Percentiles rank a stretch among this genome's conserved stretches.
phyloP scores from a whole-genome alignment of 1,284 basidiomycete genomes.

The Binderoboletus segoi region DNA sequence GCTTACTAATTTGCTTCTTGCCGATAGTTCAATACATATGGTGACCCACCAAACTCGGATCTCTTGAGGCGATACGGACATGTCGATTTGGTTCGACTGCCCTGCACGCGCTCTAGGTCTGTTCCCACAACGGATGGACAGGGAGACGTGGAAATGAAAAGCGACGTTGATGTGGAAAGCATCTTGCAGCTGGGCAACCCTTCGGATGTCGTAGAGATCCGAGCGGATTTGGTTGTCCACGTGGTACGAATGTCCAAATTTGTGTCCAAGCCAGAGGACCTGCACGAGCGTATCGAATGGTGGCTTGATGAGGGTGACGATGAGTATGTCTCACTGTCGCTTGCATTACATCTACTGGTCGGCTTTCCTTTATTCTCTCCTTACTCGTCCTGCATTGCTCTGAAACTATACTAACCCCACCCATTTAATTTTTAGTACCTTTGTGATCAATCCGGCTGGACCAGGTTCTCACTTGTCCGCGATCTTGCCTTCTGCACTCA shows the following conservation, averaged over 20 bases:
- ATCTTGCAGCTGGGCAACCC: constrained; percentile 60
- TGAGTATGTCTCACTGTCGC: constrained; percentile 63
- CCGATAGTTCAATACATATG: constrained; percentile 93
- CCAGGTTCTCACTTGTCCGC: constrained; percentile 39
- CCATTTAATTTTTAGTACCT: constrained; percentile 12
- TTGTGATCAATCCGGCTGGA: constrained; percentile 18
- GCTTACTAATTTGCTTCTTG: neutral
- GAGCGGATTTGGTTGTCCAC: constrained; percentile 75
- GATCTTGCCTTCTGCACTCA: constrained; percentile 58
- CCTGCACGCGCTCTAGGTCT: constrained; percentile 12
- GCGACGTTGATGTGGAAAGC: neutral
- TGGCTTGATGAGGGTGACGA: constrained; percentile 90
- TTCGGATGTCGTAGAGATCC: constrained; percentile 85
- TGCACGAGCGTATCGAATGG: constrained; percentile 76
- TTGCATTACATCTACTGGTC: neutral
- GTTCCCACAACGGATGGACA: constrained; percentile 40
- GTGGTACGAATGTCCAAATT: constrained; percentile 36
- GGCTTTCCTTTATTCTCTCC: constrained; percentile 15
- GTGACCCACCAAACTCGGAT: constrained; percentile 93
- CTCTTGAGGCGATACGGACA: constrained; percentile 93
- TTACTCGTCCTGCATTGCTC: neutral
- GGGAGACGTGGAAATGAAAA: constrained; percentile 19
- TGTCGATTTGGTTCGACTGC: constrained; percentile 75
- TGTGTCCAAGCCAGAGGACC: constrained; percentile 17
- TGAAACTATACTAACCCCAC: constrained; percentile 12